A percentile compares a stretch with the other conserved stretches of the same genome.
These are phyloP conservation scores for Aspergillus calidoustus DNA, from an alignment of 2,329 filamentous ascomycete species.

Conservation along the genomic window DNA sequence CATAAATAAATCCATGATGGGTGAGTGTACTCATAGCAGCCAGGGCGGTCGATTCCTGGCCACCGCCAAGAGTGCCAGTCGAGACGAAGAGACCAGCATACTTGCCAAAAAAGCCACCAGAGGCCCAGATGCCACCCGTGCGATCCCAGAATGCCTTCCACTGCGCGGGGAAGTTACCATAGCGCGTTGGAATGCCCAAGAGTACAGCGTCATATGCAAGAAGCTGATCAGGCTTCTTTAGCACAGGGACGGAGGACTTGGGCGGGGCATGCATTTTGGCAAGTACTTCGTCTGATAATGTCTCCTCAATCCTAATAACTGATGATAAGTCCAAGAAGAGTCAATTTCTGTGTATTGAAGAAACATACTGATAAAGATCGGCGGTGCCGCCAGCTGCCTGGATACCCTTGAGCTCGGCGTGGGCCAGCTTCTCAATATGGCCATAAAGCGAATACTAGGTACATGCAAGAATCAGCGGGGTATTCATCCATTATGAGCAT, in stretches of 20 bases:
- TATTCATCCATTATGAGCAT: background rate
- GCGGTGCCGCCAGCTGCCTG: conserved; percentile 81
- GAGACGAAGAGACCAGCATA: conserved; percentile 89
- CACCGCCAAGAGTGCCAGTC: conserved; percentile 80
- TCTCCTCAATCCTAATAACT: conserved; percentile 78
- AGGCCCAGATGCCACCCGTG: conserved; percentile 82
- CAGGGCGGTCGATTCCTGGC: conserved; percentile 88
- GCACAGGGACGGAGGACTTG: conserved; percentile 71
- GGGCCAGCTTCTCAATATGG: conserved; percentile 81
- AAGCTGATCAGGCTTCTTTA: conserved; percentile 64
- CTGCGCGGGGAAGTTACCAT: conserved; percentile 95
- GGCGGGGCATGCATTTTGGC: conserved; percentile 86
- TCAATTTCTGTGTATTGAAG: conserved; percentile 8
- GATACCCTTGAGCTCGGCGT: conserved; percentile 89
- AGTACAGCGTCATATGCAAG: conserved; percentile 85
- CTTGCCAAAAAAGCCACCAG: conserved; percentile 82
- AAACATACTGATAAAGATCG: conserved; percentile 77
- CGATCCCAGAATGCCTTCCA: conserved; percentile 88
- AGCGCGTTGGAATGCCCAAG: conserved; percentile 92
- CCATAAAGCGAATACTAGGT: conserved; percentile 89
- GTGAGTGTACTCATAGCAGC: conserved; percentile 82
- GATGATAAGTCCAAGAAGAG: background rate
- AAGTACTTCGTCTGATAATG: conserved; percentile 80
- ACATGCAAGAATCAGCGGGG: background rate
- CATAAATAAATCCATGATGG: conserved; percentile 95